Evolutionary conservation across 2,329 filamentous ascomycete genomes (phyloP).

Genomic region (Talaromyces sp.): DNA sequence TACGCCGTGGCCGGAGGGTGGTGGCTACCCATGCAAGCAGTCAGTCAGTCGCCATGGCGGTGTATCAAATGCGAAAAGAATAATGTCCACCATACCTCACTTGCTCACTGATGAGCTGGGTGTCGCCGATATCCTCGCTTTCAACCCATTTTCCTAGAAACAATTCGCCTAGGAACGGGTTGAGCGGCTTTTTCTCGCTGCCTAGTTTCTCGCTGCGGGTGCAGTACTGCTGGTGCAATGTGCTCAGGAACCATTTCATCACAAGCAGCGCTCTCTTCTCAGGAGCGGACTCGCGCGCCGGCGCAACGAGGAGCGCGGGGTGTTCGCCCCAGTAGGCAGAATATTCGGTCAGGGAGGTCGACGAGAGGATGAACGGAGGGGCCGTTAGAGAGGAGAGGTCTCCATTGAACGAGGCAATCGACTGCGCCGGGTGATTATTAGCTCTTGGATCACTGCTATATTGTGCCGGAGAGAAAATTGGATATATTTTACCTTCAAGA

Average conservation of each 20-base stretch:
- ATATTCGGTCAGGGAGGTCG: slow-evolving; percentile 74
- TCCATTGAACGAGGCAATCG: slow-evolving; percentile 76
- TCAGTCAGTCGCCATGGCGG: slow-evolving; percentile 9
- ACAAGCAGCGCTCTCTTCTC: slow-evolving; percentile 80
- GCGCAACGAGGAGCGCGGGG: slow-evolving; percentile 72
- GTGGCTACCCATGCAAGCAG: slow-evolving; percentile 50
- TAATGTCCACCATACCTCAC: slow-evolving; percentile 55
- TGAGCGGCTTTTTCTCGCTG: slow-evolving; percentile 96
- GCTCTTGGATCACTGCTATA: not conserved
- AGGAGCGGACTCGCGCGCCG: slow-evolving; percentile 72
- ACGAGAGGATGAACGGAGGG: slow-evolving; percentile 76
- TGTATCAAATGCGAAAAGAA: not conserved
- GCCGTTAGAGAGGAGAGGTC: slow-evolving; percentile 77
- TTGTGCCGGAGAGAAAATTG: not conserved
- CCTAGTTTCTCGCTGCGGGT: slow-evolving; percentile 73
- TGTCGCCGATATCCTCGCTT: slow-evolving; percentile 63
- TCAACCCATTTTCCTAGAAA: slow-evolving; percentile 91
- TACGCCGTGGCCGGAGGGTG: slow-evolving; percentile 95
- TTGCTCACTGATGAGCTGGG: slow-evolving; percentile 86
- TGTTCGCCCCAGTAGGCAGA: slow-evolving; percentile 80
- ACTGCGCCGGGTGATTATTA: slow-evolving; percentile 32
- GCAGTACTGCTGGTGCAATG: slow-evolving; percentile 79
- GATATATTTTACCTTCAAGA: slow-evolving; percentile 9
- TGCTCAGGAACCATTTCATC: slow-evolving; percentile 94
- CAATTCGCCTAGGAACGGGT: slow-evolving; percentile 92